Evolutionary conservation across 2,329 filamentous ascomycete genomes (phyloP).

Genomic region (Aspergillus novoparasiticus): DNA sequence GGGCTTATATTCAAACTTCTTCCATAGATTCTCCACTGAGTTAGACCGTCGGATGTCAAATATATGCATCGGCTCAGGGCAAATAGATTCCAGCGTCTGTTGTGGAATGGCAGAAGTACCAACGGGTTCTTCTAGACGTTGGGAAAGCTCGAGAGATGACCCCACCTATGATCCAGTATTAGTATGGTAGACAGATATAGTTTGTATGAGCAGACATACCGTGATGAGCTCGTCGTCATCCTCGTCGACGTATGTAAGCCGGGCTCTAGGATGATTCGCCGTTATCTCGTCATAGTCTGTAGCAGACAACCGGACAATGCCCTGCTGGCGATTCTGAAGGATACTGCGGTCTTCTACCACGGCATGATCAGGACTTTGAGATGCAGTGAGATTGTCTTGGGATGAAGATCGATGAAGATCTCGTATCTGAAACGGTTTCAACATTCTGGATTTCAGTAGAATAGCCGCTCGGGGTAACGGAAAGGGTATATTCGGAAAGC

Average conservation of each 20-base stretch:
- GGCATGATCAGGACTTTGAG: background rate
- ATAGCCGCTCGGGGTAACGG: background rate
- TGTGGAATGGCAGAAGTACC: constrained; percentile 6
- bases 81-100: background rate
- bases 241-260: constrained; percentile 48
- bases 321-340: constrained; percentile 22
- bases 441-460: constrained; percentile 28
- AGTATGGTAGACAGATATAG: constrained; percentile 9
- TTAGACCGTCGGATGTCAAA: constrained; percentile 49
- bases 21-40: constrained; percentile 44
- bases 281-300: constrained; percentile 48
- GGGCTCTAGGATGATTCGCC: constrained; percentile 43
- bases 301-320: constrained; percentile 44
- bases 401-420: constrained; percentile 33
- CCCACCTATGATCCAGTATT: constrained; percentile 41
- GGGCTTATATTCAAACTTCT: constrained; percentile 29
- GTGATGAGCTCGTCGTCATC: constrained; percentile 51
- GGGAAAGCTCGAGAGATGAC: constrained; percentile 49
- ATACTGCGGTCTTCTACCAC: background rate
- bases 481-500: background rate
- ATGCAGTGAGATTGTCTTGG: constrained; percentile 6
- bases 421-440: constrained; percentile 46
- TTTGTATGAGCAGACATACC: constrained; percentile 31
- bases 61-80: constrained; percentile 41
- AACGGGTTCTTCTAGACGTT: constrained; percentile 49